These are phyloP conservation scores for Suillus spraguei DNA, from an alignment of 768 basidiomycete genomes.

Conservation along the genomic window DNA sequence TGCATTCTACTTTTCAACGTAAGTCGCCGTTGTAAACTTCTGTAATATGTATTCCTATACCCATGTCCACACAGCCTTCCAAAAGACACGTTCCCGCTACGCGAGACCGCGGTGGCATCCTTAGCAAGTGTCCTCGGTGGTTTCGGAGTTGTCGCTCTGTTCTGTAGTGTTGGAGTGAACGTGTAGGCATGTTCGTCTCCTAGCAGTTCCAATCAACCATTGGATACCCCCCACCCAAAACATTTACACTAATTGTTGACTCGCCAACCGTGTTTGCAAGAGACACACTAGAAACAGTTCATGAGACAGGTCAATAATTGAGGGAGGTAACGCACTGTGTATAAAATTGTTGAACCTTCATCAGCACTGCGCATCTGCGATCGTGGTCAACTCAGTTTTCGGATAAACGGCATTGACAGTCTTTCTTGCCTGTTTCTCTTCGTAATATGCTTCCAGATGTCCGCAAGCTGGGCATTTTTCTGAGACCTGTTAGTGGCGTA, in stretches of 20 bases:
- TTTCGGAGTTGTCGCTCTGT: conserved; percentile 87
- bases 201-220: not conserved
- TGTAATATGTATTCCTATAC: conserved; percentile 2
- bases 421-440: conserved; percentile 77
- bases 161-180: conserved; percentile 84
- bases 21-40: conserved; percentile 30
- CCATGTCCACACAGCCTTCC: conserved; percentile 59
- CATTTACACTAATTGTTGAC: conserved; percentile 61
- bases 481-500: conserved; percentile 56
- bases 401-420: not conserved
- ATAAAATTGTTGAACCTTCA: conserved; percentile 93
- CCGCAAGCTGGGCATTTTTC: conserved; percentile 91
- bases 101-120: conserved; percentile 71
- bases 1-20: conserved; percentile 91
- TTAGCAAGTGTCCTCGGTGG: conserved; percentile 81
- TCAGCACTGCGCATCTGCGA: conserved; percentile 83
- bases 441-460: conserved; percentile 82
- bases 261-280: conserved; percentile 81
- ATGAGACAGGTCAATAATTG: not conserved
- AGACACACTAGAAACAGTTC: conserved; percentile 54
- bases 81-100: conserved; percentile 64
- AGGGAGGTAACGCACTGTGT: conserved; percentile 63
- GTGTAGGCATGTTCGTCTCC: conserved; percentile 46
- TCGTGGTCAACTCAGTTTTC: conserved; percentile 1
- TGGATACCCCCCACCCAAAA: not conserved